A percentile compares a stretch with the other conserved stretches of the same genome.
Conservation (phyloP, 2,329 filamentous ascomycete genomes). For the Talaromyces sp. region DNA sequence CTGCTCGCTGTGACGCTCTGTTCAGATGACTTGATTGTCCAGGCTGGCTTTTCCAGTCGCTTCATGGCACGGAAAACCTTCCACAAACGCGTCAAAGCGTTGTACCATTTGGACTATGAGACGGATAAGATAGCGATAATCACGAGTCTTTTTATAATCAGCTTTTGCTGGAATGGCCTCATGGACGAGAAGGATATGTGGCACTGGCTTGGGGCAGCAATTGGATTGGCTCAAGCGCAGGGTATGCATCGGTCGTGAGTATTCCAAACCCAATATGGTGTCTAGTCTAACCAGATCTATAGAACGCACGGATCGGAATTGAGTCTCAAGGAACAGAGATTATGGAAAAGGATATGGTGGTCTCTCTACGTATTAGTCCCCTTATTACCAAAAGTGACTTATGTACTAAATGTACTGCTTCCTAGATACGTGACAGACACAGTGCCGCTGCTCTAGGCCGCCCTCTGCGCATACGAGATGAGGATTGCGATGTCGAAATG, state of each 20-base stretch:
- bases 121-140: slow-evolving; percentile 73
- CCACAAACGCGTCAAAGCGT: not conserved
- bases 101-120: slow-evolving; percentile 90
- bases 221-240: not conserved
- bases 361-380: slow-evolving; percentile 15
- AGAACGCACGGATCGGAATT: not conserved
- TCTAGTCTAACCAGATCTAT: not conserved
- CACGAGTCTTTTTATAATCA: slow-evolving; percentile 49
- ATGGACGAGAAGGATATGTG: slow-evolving; percentile 26
- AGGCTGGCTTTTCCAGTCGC: not conserved
- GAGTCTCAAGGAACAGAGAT: not conserved
- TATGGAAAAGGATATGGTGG: slow-evolving; percentile 17
- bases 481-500: slow-evolving; percentile 20
- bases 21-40: not conserved
- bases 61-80: not conserved
- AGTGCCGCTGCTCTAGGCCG: slow-evolving; percentile 19
- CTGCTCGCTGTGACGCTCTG: not conserved
- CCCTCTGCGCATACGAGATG: slow-evolving; percentile 20
- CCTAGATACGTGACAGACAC: slow-evolving; percentile 18
- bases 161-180: slow-evolving; percentile 17
- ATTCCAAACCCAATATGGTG: not conserved
- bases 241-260: not conserved
- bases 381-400: not conserved
- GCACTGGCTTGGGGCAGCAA: slow-evolving; percentile 27
- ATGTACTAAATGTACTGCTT: not conserved